A percentile compares a stretch with the other conserved stretches of the same genome.
These are phyloP conservation scores for Medicago lupulina DNA, from an alignment of 306 rosid genomes.

Conservation along the genomic window DNA sequence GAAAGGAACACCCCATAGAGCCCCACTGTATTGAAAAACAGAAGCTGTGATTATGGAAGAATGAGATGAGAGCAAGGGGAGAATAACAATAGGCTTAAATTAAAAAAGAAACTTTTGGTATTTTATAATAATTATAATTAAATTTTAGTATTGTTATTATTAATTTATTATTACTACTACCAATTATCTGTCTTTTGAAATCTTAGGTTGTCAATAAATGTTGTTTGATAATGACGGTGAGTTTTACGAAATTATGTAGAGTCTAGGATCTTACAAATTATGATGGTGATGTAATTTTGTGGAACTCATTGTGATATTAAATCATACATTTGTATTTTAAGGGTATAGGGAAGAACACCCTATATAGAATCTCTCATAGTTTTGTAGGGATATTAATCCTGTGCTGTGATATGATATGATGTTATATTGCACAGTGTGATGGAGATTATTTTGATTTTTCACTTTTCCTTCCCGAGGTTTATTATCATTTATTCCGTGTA, in stretches of 20 bases:
- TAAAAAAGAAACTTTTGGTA: not conserved
- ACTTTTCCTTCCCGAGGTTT: constrained; percentile 19
- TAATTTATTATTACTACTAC: not conserved
- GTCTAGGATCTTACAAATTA: no score
- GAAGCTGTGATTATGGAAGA: not conserved
- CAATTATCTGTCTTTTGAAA: not conserved
- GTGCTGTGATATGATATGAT: constrained; percentile 7
- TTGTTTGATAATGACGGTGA: no score
- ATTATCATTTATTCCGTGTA: not conserved
- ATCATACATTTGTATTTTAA: no score
- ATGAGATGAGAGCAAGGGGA: not conserved
- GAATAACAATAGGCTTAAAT: not conserved
- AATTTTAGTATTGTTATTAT: not conserved
- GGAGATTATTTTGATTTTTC: constrained; percentile 18
- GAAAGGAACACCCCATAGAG: constrained; percentile 83
- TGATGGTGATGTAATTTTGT: no score
- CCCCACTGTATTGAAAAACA: constrained; percentile 73
- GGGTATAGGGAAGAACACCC: not conserved
- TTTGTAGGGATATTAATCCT: constrained; percentile 24
- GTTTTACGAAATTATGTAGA: no score
- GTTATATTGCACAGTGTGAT: constrained; percentile 20
- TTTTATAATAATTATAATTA: not conserved
- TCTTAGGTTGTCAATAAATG: not conserved
- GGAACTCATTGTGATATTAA: no score
- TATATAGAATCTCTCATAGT: not conserved